A percentile compares a stretch with the other conserved stretches of the same genome.
phyloP scores from a whole-genome alignment of 192 early-diverging fungal genomes.

The Chytriomyces confervae region DNA sequence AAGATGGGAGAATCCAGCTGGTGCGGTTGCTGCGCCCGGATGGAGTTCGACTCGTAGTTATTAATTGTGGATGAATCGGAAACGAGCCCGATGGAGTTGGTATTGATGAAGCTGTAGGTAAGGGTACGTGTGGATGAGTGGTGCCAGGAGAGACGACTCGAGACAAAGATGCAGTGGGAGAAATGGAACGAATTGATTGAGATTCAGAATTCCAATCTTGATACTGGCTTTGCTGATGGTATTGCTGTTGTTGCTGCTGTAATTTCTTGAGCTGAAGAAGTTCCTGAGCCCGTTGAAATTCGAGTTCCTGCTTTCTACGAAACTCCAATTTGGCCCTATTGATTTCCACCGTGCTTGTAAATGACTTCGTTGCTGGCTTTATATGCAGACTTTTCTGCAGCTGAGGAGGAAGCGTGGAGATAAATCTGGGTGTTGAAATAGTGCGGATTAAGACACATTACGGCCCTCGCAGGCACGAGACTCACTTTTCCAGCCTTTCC shows the following conservation, averaged over 20 bases:
- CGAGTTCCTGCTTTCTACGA: conserved; percentile 9
- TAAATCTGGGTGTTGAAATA: not conserved
- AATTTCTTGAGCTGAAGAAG: conserved; percentile 4
- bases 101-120: not conserved
- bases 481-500: not conserved
- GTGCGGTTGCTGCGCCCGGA: not conserved
- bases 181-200: not conserved
- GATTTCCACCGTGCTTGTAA: not conserved
- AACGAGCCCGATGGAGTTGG: not conserved
- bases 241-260: not conserved
- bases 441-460: not conserved
- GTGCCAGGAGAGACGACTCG: no score
- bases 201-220: not conserved
- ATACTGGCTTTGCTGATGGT: not conserved
- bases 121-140: not conserved
- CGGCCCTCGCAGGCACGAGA: not conserved
- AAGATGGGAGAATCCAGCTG: not conserved
- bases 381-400: conserved; percentile 11
- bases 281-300: not conserved
- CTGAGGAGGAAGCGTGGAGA: conserved; percentile 11
- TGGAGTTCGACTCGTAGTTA: not conserved
- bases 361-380: conserved; percentile 14
- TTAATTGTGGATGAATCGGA: no score
- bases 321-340: not conserved
- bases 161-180: no score